Percentiles rank a stretch among this genome's conserved stretches.
Evolutionary conservation across 306 rosid species (phyloP).

Genomic region (Notholithocarpus densiflorus): DNA sequence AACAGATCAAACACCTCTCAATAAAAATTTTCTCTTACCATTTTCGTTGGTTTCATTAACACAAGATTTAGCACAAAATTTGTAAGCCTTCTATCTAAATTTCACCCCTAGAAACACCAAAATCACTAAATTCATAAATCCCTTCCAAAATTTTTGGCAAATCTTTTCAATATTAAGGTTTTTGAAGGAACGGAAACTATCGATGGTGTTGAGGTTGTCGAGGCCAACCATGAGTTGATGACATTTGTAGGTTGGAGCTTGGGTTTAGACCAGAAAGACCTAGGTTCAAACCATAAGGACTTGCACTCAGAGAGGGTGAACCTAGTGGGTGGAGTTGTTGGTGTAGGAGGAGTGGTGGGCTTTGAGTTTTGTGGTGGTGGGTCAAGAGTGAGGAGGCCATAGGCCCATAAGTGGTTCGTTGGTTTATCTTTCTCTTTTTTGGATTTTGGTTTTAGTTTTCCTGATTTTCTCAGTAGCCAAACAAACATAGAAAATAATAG

Average conservation of each 20-base stretch:
- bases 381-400: constrained; percentile 81
- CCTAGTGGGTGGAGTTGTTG: constrained; percentile 41
- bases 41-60: no score
- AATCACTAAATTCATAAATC: no score
- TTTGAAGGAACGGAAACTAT: constrained; percentile 4
- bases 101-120: no score
- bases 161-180: background rate
- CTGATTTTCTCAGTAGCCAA: fast-evolving
- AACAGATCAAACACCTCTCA: no score
- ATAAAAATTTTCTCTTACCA: no score
- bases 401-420: constrained; percentile 8
- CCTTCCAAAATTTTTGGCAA: no score
- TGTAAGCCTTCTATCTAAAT: no score
- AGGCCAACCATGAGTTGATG: constrained; percentile 90
- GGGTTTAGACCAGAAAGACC: constrained; percentile 23
- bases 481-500: no score
- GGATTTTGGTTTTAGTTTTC: no score
- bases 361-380: constrained; percentile 32
- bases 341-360: background rate
- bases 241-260: constrained; percentile 45
- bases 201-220: constrained; percentile 38
- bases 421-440: no score
- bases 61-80: no score
- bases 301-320: constrained; percentile 38
- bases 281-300: constrained; percentile 38